Conservation (phyloP, 352 stramenopile genomes). For the Globisporangium splendens region DNA sequence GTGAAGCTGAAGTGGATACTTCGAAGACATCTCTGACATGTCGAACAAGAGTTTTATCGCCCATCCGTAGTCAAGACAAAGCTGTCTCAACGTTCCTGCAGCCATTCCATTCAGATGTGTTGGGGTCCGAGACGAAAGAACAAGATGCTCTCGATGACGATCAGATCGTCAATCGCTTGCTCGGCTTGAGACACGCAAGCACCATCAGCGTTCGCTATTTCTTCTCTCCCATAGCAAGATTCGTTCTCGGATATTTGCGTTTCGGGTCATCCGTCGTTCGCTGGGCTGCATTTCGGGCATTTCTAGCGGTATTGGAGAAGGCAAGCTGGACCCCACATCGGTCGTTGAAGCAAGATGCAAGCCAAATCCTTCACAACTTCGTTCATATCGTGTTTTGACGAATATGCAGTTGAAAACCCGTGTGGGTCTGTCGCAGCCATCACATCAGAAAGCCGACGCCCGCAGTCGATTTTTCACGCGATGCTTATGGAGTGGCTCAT, state of each 20-base stretch:
- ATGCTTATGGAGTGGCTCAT: constrained; percentile 54
- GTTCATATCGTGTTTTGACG: constrained; percentile 58
- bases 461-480: constrained; percentile 32
- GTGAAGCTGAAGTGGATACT: constrained; percentile 26
- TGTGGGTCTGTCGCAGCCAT: neutral
- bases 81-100: constrained; percentile 38
- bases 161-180: constrained; percentile 25
- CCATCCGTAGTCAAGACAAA: constrained; percentile 54
- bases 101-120: constrained; percentile 35
- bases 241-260: constrained; percentile 49
- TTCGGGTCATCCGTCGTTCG: constrained; percentile 37
- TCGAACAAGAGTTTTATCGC: constrained; percentile 47
- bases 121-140: neutral
- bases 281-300: constrained; percentile 47
- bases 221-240: constrained; percentile 42
- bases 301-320: constrained; percentile 62
- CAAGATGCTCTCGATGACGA: constrained; percentile 18
- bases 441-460: constrained; percentile 7
- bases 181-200: constrained; percentile 27
- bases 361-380: constrained; percentile 47
- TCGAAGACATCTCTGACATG: constrained; percentile 39
- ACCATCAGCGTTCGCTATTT: constrained; percentile 44
- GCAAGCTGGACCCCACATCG: constrained; percentile 38
- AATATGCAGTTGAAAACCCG: constrained; percentile 21
- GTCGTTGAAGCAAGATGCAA: constrained; percentile 35